These are phyloP conservation scores for Rhazya stricta DNA, from an alignment of 257 asterid genomes.

Conservation along the genomic window DNA sequence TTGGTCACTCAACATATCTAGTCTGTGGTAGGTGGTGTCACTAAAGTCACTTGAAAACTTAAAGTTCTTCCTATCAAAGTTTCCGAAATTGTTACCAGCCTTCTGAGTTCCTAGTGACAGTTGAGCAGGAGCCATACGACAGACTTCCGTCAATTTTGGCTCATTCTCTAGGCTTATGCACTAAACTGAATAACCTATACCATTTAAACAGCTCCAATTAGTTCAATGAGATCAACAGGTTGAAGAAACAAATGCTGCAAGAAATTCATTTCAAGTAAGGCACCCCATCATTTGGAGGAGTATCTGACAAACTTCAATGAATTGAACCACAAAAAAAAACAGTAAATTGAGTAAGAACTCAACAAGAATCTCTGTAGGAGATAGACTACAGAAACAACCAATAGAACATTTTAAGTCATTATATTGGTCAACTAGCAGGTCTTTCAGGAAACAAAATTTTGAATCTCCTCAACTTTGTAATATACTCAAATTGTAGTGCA, in stretches of 20 bases:
- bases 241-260: background rate
- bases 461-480: background rate
- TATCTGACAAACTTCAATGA: background rate
- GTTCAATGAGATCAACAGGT: background rate
- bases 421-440: background rate
- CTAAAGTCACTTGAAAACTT: slow-evolving; percentile 18
- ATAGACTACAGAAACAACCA: background rate
- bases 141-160: background rate
- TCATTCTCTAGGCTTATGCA: background rate
- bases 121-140: slow-evolving; percentile 9
- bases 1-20: slow-evolving; percentile 32
- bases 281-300: background rate
- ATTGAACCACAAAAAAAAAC: background rate
- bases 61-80: slow-evolving; percentile 10
- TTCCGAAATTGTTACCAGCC: slow-evolving; percentile 4
- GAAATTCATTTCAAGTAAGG: background rate
- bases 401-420: background rate
- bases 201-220: background rate
- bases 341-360: background rate
- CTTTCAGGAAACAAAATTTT: background rate
- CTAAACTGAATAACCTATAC: background rate
- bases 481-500: background rate
- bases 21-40: slow-evolving; percentile 14
- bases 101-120: slow-evolving; percentile 2
- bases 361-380: background rate